Percentiles rank a stretch among this genome's conserved stretches.
Evolutionary conservation across 768 basidiomycete species (phyloP).

Genomic region (Leccinum uliginosum): DNA sequence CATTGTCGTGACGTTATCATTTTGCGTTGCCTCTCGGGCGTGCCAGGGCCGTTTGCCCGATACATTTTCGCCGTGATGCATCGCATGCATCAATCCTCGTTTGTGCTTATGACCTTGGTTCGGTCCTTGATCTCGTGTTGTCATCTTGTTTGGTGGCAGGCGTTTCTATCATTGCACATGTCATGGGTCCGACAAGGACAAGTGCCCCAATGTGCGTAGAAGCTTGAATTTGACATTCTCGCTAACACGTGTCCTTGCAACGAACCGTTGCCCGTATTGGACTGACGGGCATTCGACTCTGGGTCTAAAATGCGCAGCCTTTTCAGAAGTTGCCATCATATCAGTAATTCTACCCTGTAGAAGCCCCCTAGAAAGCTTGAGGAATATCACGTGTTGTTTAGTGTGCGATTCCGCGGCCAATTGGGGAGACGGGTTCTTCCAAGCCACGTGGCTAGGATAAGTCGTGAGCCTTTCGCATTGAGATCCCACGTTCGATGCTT

Average conservation of each 20-base stretch:
- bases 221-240: not conserved
- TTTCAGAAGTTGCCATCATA: slow-evolving; percentile 6
- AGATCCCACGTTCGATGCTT: slow-evolving; percentile 8
- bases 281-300: not conserved
- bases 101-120: not conserved
- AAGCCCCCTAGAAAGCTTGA: slow-evolving; percentile 13
- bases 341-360: slow-evolving; percentile 8
- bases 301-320: not conserved
- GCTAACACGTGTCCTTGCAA: slow-evolving; percentile 6
- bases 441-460: not conserved
- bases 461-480: slow-evolving; percentile 7
- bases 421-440: slow-evolving; percentile 3
- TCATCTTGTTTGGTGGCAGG: not conserved
- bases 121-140: slow-evolving; percentile 4
- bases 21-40: slow-evolving; percentile 11
- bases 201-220: not conserved
- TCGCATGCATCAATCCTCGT: slow-evolving; percentile 13
- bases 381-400: slow-evolving; percentile 13
- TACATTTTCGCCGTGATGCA: slow-evolving; percentile 11
- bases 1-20: slow-evolving; percentile 7
- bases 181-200: not conserved
- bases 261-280: slow-evolving; percentile 1
- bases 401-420: no score
- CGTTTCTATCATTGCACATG: not conserved
- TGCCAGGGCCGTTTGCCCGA: slow-evolving; percentile 4